Conservation (phyloP, 2,329 filamentous ascomycete genomes). For the Fusarium sororula region DNA sequence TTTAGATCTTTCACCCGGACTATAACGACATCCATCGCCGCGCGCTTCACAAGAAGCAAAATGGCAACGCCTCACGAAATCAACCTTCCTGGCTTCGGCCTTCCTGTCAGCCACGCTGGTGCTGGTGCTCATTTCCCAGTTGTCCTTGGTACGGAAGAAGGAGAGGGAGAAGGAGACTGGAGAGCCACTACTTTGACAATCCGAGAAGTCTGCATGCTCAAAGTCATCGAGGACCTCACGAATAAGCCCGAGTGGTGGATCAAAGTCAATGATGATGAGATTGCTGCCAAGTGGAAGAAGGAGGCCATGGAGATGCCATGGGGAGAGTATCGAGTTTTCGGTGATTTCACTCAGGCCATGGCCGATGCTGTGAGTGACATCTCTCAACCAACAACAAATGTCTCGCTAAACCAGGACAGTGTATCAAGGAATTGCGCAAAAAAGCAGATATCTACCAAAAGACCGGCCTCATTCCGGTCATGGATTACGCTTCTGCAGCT, state of each 20-base stretch:
- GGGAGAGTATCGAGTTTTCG: conserved; percentile 32
- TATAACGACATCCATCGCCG: background rate
- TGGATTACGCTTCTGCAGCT: conserved; percentile 46
- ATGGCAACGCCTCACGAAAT: conserved; percentile 7
- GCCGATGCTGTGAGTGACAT: conserved; percentile 41
- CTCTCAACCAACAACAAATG: background rate
- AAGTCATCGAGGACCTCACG: conserved; percentile 46
- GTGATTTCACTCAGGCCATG: conserved; percentile 45
- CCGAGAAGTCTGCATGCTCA: conserved; percentile 48
- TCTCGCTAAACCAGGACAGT: conserved; percentile 34
- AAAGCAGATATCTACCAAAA: conserved; percentile 48
- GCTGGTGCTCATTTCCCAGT: conserved; percentile 31
- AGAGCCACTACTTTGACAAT: conserved; percentile 41
- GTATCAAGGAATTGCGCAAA: conserved; percentile 45
- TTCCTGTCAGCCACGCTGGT: conserved; percentile 27
- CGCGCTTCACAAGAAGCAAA: background rate
- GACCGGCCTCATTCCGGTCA: conserved; percentile 46
- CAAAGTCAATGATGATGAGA: conserved; percentile 42
- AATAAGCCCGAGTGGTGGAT: conserved; percentile 50
- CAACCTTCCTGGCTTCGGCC: conserved; percentile 41
- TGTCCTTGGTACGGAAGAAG: conserved; percentile 5
- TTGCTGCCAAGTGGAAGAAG: conserved; percentile 42
- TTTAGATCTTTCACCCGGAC: background rate
- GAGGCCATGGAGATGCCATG: conserved; percentile 46
- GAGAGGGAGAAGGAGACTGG: conserved; percentile 25